Percentiles rank a stretch among this genome's conserved stretches.
phyloP scores from a whole-genome alignment of 192 early-diverging fungal genomes.

The Rhizoclosmatium sp. region DNA sequence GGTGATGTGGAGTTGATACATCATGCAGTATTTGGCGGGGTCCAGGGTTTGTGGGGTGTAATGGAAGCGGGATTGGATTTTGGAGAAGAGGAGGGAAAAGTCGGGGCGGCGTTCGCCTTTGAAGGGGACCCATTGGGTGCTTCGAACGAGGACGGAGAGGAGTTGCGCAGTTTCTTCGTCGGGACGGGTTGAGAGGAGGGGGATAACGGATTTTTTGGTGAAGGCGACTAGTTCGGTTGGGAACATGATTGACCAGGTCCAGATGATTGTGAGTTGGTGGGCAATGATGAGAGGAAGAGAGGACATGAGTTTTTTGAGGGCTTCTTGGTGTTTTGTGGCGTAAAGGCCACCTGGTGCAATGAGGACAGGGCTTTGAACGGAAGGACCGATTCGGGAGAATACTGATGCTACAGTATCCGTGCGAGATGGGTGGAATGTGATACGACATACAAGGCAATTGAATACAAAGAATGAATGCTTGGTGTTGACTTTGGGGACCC shows the following conservation, averaged over 20 bases:
- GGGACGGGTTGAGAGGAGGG: background rate
- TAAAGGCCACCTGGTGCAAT: conserved; percentile 21
- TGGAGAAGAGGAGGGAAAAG: background rate
- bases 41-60: conserved; percentile 9
- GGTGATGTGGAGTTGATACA: conserved; percentile 60
- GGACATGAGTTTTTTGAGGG: conserved; percentile 1
- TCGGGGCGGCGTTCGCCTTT: conserved; percentile 22
- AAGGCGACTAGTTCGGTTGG: conserved; percentile 15
- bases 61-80: background rate
- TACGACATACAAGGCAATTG: conserved; percentile 25
- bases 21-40: conserved; percentile 19
- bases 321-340: conserved; percentile 18
- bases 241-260: conserved; percentile 30
- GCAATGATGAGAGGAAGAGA: conserved; percentile 18
- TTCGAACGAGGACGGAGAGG: background rate
- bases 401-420: conserved; percentile 13
- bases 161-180: conserved; percentile 25
- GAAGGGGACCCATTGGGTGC: conserved; percentile 21
- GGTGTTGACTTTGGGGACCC: conserved; percentile 20
- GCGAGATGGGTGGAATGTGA: conserved; percentile 9
- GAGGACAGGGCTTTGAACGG: conserved; percentile 22
- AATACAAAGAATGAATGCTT: conserved; percentile 29
- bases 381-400: conserved; percentile 18
- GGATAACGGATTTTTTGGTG: background rate
- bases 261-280: conserved; percentile 16